Evolutionary conservation across 2,329 filamentous ascomycete genomes (phyloP).

Genomic region (Colletotrichum paranaense): DNA sequence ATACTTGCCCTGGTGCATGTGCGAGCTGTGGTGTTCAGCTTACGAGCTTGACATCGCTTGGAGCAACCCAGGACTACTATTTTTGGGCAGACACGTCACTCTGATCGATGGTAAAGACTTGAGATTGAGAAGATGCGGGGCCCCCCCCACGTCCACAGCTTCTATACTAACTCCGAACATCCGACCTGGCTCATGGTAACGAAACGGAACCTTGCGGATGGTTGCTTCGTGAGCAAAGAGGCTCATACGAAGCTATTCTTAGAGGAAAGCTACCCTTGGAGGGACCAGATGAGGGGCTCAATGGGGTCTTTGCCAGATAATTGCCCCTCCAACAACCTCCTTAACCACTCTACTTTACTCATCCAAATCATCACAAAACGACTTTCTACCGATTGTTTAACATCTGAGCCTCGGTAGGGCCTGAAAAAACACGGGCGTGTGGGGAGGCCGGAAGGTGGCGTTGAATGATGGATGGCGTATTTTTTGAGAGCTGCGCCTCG

Average conservation of each 20-base stretch:
- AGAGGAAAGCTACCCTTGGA: not conserved
- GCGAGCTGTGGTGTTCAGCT: not conserved
- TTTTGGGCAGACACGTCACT: not conserved
- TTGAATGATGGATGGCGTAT: conserved; percentile 17
- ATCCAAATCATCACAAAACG: conserved; percentile 2
- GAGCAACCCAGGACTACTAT: not conserved
- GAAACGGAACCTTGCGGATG: not conserved
- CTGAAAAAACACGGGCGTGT: not conserved
- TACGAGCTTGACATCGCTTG: not conserved
- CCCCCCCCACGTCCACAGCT: not conserved
- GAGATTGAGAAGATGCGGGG: not conserved
- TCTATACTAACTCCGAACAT: too few species aligned
- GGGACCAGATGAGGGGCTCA: not conserved
- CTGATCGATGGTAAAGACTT: not conserved
- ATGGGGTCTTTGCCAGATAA: not conserved
- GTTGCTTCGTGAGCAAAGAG: not conserved
- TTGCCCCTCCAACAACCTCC: not conserved
- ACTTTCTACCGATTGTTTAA: not conserved
- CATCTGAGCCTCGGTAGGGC: not conserved
- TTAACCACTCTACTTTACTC: not conserved
- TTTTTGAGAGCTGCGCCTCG: conserved; percentile 24
- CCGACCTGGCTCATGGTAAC: not conserved
- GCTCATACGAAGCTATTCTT: conserved; percentile 19
- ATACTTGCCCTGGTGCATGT: not conserved
- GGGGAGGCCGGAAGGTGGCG: conserved; percentile 27